Evolutionary conservation across 2,329 filamentous ascomycete species (phyloP).

Genomic region (Botryosphaeria agaves): DNA sequence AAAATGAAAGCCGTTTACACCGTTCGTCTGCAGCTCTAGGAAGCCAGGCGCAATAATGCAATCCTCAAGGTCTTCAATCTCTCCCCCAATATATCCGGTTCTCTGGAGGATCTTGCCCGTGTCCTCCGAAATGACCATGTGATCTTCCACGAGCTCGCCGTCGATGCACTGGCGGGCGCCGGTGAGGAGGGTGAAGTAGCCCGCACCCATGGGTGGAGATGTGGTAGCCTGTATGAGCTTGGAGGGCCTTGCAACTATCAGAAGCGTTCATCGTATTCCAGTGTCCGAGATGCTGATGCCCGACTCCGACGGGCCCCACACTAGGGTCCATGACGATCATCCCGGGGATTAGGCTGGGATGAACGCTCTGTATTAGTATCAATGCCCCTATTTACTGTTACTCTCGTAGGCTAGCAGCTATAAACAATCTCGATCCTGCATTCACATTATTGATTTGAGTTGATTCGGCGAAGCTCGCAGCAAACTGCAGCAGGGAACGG

Average conservation of each 20-base stretch:
- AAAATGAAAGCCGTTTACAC: slow-evolving; percentile 35
- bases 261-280: neutral
- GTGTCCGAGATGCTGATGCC: too few relatives aligned
- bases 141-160: slow-evolving; percentile 24
- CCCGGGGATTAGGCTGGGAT: too few relatives aligned
- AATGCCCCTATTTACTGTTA: too few relatives aligned
- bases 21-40: slow-evolving; percentile 38
- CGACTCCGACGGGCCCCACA: too few relatives aligned
- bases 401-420: too few relatives aligned
- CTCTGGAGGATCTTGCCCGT: slow-evolving; percentile 24
- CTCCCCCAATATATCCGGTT: slow-evolving; percentile 25
- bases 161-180: slow-evolving; percentile 27
- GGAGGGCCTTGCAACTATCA: neutral
- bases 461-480: too few relatives aligned
- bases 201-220: slow-evolving; percentile 16
- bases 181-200: slow-evolving; percentile 27
- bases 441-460: too few relatives aligned
- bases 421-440: too few relatives aligned
- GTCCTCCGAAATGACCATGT: slow-evolving; percentile 26
- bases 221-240: too few relatives aligned
- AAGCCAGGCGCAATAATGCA: slow-evolving; percentile 36
- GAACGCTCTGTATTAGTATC: too few relatives aligned
- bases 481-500: too few relatives aligned
- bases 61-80: slow-evolving; percentile 29
- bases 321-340: too few relatives aligned